These are phyloP conservation scores for Picea engelmannii DNA, from an alignment of 83 land plant species.

Conservation along the genomic window DNA sequence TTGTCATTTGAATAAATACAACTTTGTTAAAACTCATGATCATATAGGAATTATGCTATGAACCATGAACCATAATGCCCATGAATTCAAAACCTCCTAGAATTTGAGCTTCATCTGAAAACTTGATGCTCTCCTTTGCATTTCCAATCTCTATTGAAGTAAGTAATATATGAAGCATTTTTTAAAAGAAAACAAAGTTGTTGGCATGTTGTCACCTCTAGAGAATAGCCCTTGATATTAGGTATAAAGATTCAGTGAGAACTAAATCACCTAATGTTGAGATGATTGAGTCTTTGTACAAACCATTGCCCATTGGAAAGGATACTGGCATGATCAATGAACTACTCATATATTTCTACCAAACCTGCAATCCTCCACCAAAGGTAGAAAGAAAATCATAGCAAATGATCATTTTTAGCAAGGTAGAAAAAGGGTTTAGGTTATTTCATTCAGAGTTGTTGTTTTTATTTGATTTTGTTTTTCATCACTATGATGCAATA, in stretches of 20 bases:
- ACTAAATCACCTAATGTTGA: conserved; percentile 81
- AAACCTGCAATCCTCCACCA: conserved; percentile 31
- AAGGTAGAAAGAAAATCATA: conserved; percentile 45
- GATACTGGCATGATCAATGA: conserved; percentile 78
- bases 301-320: conserved; percentile 28
- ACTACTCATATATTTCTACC: conserved; percentile 56
- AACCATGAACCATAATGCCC: too few species aligned
- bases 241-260: conserved; percentile 44
- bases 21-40: too few species aligned
- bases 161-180: too few species aligned
- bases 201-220: too few species aligned
- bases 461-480: not conserved
- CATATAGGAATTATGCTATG: too few species aligned
- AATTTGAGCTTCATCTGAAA: too few species aligned
- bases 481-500: not conserved
- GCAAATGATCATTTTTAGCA: conserved; percentile 90
- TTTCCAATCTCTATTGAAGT: too few species aligned
- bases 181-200: too few species aligned
- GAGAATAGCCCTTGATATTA: too few species aligned
- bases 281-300: conserved; percentile 76
- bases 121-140: too few species aligned
- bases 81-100: too few species aligned
- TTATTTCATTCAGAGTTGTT: not conserved
- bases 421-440: not conserved
- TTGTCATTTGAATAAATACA: too few species aligned